Conservation (phyloP, 345 rosid genomes). For the Acer saccharum region DNA sequence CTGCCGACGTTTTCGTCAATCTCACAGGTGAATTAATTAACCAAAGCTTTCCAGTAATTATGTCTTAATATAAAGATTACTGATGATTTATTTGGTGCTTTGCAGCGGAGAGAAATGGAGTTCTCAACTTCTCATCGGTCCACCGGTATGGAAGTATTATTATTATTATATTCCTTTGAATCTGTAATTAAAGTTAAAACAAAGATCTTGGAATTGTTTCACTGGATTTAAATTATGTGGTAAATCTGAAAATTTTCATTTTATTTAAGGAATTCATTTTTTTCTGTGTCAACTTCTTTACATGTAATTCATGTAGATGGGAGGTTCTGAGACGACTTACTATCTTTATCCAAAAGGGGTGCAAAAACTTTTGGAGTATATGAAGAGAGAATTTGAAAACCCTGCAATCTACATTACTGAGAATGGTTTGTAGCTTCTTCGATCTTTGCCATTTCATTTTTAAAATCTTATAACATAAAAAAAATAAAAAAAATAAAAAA, state of each 20-base stretch:
- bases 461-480: too few species aligned
- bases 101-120: conserved; percentile 29
- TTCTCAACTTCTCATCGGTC: conserved; percentile 13
- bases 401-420: conserved; percentile 44
- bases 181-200: too few species aligned
- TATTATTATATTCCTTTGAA: too few species aligned
- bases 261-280: too few species aligned
- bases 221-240: too few species aligned
- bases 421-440: conserved; percentile 29
- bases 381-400: conserved; percentile 22
- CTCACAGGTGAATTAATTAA: conserved; percentile 22
- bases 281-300: neutral
- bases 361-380: conserved; percentile 30
- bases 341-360: conserved; percentile 33
- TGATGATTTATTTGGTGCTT: neutral
- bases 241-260: too few species aligned
- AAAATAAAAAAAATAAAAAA: too few species aligned
- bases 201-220: too few species aligned
- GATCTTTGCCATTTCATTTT: neutral
- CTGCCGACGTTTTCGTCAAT: conserved; percentile 9
- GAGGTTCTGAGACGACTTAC: conserved; percentile 21
- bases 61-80: too few species aligned
- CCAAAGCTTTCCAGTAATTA: neutral
- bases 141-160: conserved; percentile 9
- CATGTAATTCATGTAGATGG: conserved; percentile 23